A percentile compares a stretch with the other conserved stretches of the same genome.
Evolutionary conservation across 768 basidiomycete genomes (phyloP).

Genomic region (Cystoderma amianthinum): DNA sequence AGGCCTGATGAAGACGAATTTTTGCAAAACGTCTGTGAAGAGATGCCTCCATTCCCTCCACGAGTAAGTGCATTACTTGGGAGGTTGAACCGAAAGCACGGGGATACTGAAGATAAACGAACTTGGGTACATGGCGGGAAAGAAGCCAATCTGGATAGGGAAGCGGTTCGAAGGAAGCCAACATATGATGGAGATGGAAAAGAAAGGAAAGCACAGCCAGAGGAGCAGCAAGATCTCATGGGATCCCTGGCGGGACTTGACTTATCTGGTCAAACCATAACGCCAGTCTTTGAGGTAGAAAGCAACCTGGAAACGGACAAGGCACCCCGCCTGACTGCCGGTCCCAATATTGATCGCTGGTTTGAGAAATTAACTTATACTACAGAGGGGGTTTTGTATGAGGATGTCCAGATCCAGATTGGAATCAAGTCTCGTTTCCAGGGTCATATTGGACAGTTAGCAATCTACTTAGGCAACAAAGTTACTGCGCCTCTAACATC

Average conservation of each 20-base stretch:
- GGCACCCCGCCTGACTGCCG: conserved; percentile 51
- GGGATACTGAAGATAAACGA: conserved; percentile 90
- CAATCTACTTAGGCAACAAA: conserved; percentile 96
- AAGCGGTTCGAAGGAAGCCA: conserved; percentile 48
- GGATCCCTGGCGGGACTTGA: conserved; percentile 81
- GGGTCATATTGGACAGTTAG: conserved; percentile 88
- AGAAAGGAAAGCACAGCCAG: conserved; percentile 22
- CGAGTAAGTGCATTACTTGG: conserved; percentile 86
- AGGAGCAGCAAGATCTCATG: conserved; percentile 51
- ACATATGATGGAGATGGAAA: conserved; percentile 28
- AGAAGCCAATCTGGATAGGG: conserved; percentile 79
- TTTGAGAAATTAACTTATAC: conserved; percentile 76
- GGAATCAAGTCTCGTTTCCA: conserved; percentile 97
- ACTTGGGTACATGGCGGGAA: conserved; percentile 96
- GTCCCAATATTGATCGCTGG: conserved; percentile 83
- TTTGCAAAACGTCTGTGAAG: conserved; percentile 91
- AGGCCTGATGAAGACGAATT: conserved; percentile 88
- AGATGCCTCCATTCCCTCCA: conserved; percentile 98
- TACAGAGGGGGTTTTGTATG: conserved; percentile 87
- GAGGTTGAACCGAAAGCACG: conserved; percentile 82
- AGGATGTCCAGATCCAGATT: conserved; percentile 92
- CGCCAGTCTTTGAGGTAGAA: not conserved
- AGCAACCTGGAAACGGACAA: conserved; percentile 21
- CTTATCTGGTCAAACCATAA: conserved; percentile 24
- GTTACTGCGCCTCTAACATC: conserved; percentile 81